phyloP scores from a whole-genome alignment of 2,329 filamentous ascomycete genomes.

The Graphilbum sp. region DNA sequence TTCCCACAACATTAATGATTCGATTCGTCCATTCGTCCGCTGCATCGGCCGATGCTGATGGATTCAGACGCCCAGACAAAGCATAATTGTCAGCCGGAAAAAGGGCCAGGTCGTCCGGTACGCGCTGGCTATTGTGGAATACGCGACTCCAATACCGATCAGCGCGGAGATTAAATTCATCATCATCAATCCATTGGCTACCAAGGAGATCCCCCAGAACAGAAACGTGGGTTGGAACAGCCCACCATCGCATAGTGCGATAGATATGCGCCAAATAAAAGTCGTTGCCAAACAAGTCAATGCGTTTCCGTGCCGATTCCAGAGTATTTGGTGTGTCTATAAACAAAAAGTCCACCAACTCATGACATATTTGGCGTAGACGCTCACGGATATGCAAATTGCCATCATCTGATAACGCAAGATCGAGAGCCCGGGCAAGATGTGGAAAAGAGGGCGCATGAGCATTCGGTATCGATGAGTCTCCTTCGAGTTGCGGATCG shows the following conservation, averaged over 20 bases:
- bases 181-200: constrained; percentile 83
- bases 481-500: constrained; percentile 87
- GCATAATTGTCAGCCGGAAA: constrained; percentile 33
- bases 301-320: constrained; percentile 53
- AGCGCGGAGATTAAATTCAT: constrained; percentile 63
- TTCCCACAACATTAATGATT: constrained; percentile 81
- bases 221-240: constrained; percentile 67
- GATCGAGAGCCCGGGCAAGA: constrained; percentile 26
- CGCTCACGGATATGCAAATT: constrained; percentile 34
- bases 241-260: constrained; percentile 68
- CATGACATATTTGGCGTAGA: constrained; percentile 36
- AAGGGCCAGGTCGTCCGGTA: constrained; percentile 38
- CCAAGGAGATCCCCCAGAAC: constrained; percentile 85
- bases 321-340: constrained; percentile 54
- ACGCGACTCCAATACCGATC: constrained; percentile 66
- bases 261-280: constrained; percentile 90
- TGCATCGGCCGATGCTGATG: constrained; percentile 1
- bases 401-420: constrained; percentile 28
- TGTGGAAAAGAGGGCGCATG: constrained; percentile 38
- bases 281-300: constrained; percentile 90
- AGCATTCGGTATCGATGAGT: constrained; percentile 58
- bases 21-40: constrained; percentile 46
- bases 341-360: constrained; percentile 42
- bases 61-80: constrained; percentile 30
- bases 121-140: constrained; percentile 50